Base-by-base conservation (phyloP, 164 flowering plant species). In the Sextonia rubra region DNA sequence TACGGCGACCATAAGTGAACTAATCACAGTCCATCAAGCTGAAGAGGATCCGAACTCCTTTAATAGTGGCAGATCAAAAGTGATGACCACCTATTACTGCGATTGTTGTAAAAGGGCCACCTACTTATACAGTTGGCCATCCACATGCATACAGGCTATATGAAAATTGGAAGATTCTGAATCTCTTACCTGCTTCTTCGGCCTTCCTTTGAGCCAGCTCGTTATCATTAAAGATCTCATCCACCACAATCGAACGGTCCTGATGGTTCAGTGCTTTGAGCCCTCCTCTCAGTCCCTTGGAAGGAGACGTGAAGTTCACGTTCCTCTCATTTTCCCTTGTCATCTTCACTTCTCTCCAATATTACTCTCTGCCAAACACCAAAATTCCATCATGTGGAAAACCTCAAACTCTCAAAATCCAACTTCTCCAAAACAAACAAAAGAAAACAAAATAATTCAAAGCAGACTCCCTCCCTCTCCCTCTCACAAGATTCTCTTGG, bases 261-360 rank as follows among this genome's bases (percentile, higher is more conserved):
- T 73, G 64, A 17, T 69, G 66, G 22, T 55, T 48, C 78, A 80
- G 55, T n/a, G 80, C 72, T 83, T 86, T 86, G 18, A 79, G 55
- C 22, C 67, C 86, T 29, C 72, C 87, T 78, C 84, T 80, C 80
- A 84, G 25, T 64, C 76, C 82, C 84, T 88, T 88, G 74, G 79
- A 48, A 3, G 89, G 88, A 29, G 91, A 79, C 1, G 70, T 32
- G 58, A 82, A 80, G 0, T 49, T 58, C 24, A 75, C 29, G 48
- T 72, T 64, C 2, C 12, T 27, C 22, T 61, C 69, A 24, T 37
- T 69, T 49, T 83, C 85, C 52, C 78, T 78, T 12, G 82, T 82
- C 83, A 83, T 69, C 58, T 71, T 70, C 62, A 26, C 48, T 81
- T 12, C 30, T 64, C 1, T 32, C n/a, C 32, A 17, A 25, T 1